Conservation (phyloP, 2,329 filamentous ascomycete genomes). For the Talaromyces sp. region DNA sequence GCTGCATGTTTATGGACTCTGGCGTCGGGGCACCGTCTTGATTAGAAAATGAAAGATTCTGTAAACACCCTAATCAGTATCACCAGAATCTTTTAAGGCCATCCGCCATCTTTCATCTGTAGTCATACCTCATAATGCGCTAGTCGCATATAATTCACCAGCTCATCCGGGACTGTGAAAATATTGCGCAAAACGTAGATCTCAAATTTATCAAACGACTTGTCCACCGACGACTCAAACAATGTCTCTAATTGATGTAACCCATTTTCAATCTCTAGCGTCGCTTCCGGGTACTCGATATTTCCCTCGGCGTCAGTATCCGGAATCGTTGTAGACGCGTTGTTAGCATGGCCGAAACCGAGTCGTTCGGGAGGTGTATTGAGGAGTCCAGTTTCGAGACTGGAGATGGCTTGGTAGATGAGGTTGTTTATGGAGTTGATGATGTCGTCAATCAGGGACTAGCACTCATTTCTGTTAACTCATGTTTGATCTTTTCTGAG, state of each 20-base stretch:
- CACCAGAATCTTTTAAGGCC: neutral
- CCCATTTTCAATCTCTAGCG: conserved; percentile 80
- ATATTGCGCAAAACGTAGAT: conserved; percentile 89
- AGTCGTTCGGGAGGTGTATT: conserved; percentile 69
- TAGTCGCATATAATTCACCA: conserved; percentile 73
- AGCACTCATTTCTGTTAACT: conserved; percentile 13
- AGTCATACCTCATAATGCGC: conserved; percentile 72
- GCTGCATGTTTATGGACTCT: conserved; percentile 68
- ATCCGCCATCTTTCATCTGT: neutral
- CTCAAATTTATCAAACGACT: conserved; percentile 81
- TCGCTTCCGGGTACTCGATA: conserved; percentile 50
- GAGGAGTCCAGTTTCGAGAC: conserved; percentile 78
- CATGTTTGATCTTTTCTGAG: conserved; percentile 13
- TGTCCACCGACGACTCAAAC: conserved; percentile 75
- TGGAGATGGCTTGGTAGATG: conserved; percentile 83
- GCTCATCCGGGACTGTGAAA: conserved; percentile 67
- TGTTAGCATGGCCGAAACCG: conserved; percentile 65
- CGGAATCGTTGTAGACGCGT: conserved; percentile 43
- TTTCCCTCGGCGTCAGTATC: conserved; percentile 47
- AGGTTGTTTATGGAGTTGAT: conserved; percentile 96
- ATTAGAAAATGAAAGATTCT: conserved; percentile 39
- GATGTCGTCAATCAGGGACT: conserved; percentile 95
- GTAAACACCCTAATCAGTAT: neutral
- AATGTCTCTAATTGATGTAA: conserved; percentile 80
- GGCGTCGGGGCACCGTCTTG: conserved; percentile 51